Base-by-base conservation (phyloP, 2,329 filamentous ascomycete species). In the Fusarium succisae region DNA sequence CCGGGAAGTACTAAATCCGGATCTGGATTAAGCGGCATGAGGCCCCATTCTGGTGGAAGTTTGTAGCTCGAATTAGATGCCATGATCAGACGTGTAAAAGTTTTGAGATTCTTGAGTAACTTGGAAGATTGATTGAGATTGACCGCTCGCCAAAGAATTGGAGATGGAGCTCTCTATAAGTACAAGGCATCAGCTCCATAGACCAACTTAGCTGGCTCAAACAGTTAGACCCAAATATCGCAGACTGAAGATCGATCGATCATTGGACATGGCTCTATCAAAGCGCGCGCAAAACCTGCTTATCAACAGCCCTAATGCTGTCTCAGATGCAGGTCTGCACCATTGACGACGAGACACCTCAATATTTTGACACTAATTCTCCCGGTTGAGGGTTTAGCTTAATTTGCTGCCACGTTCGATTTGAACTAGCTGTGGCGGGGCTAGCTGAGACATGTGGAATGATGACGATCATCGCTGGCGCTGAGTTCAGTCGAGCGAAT, bases 31-130 rank as follows among this genome's bases (percentile, higher is more conserved):
- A 22, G 48, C 8, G 22, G n/a, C 0, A 35, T 3, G 22, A 51
- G 30, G 20, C 17, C 30, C 48, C n/a, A 32, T 13, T 35, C 30
- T 5, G 22, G 48, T 13, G 30, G 48, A 51, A 35, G 8, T 5
- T 35, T 8, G 22, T 5, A 24, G 30, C 22, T 35, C 17, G 30
- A 20, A 5, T 24, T 11, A 7, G 30, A 35, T 18, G 10, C 15
- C 11, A 51, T 24, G 5, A 9, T 35, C 0, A 32, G n/a, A 24
- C 0, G 7, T 4, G 30, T 14, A 20, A 24, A 7, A 14, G 2
- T 24, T 17, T 30, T 11, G 15, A 50, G 15, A 32, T 32, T 0
- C 1, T 24, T 9, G 22, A 35, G 30, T 5, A 15, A 8, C 8
- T 48, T 30, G 2, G 15, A 2, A 20, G 4, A 10, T 18, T n/a